phyloP scores from a whole-genome alignment of 257 asterid genomes.

The Penstemon eatonii region DNA sequence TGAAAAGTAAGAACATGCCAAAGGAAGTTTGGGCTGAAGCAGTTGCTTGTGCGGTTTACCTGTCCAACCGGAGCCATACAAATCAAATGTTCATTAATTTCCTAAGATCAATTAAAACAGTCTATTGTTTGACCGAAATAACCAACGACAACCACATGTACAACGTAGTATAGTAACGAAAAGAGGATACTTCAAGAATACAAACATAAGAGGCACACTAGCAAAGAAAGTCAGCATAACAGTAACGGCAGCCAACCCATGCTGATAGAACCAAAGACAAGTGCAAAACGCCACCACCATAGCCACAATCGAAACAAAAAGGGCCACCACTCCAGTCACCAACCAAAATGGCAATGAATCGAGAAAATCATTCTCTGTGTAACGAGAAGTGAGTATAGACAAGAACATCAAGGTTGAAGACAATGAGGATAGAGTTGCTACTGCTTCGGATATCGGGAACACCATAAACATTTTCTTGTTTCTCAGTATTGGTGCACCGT shows the following conservation, averaged over 20 bases:
- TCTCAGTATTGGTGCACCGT: constrained; percentile 28
- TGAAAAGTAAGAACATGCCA: no score
- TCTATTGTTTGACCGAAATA: constrained; percentile 25
- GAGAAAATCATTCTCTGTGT: constrained; percentile 32
- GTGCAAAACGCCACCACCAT: constrained; percentile 37
- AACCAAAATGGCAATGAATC: constrained; percentile 36
- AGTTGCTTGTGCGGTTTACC: no score
- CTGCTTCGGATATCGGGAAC: constrained; percentile 35
- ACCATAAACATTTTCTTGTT: constrained; percentile 17
- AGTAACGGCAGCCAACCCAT: constrained; percentile 15
- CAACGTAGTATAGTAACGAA: constrained; percentile 26
- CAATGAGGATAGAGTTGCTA: constrained; percentile 34
- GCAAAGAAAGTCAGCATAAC: constrained; percentile 20
- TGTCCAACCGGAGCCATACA: no score
- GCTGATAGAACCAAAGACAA: constrained; percentile 28
- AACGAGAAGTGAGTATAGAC: constrained; percentile 41
- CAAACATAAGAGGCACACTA: constrained; percentile 28
- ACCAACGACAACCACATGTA: constrained; percentile 24
- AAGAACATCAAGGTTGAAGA: constrained; percentile 40
- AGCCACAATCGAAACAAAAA: constrained; percentile 37
- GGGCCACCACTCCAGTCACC: constrained; percentile 33
- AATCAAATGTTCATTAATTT: no score
- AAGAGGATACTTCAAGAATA: constrained; percentile 28
- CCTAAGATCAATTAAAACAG: not conserved
- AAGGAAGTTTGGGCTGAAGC: no score